These are phyloP conservation scores for Rubroshorea leprosula DNA, from an alignment of 345 rosid species.

Conservation along the genomic window DNA sequence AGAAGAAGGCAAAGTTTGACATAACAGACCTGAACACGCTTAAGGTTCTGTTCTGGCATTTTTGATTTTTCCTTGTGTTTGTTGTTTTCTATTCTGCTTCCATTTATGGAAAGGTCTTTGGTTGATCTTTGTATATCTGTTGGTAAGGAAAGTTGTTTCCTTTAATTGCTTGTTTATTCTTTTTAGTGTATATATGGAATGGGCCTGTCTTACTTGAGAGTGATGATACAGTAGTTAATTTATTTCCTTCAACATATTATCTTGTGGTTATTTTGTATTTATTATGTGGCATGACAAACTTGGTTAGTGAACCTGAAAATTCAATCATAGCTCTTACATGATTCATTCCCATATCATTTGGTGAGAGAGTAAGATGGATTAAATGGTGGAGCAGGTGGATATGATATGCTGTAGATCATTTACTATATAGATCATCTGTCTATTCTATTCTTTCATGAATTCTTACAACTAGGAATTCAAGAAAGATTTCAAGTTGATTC, in stretches of 20 bases:
- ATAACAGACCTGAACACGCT: conserved; percentile 68
- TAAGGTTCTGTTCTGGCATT: conserved; percentile 40
- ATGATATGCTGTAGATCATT: no score
- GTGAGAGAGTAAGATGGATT: no score
- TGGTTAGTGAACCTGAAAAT: conserved; percentile 7
- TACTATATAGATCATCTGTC: neutral
- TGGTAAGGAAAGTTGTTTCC: neutral
- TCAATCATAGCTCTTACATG: no score
- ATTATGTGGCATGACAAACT: conserved; percentile 3
- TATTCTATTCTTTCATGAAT: neutral
- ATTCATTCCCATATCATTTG: no score
- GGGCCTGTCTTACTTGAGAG: no score
- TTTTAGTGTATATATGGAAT: neutral
- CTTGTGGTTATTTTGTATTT: neutral
- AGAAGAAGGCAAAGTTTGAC: conserved; percentile 84
- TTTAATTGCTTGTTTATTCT: neutral
- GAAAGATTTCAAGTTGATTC: no score
- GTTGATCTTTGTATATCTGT: neutral
- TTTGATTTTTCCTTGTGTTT: neutral
- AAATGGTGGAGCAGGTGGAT: no score
- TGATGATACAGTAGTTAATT: no score
- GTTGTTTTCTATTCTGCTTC: neutral
- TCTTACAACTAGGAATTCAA: neutral
- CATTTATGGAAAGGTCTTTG: neutral
- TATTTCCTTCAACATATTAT: neutral